Evolutionary conservation across 257 asterid genomes (phyloP).

Genomic region (Oldenlandia corymbosa): DNA sequence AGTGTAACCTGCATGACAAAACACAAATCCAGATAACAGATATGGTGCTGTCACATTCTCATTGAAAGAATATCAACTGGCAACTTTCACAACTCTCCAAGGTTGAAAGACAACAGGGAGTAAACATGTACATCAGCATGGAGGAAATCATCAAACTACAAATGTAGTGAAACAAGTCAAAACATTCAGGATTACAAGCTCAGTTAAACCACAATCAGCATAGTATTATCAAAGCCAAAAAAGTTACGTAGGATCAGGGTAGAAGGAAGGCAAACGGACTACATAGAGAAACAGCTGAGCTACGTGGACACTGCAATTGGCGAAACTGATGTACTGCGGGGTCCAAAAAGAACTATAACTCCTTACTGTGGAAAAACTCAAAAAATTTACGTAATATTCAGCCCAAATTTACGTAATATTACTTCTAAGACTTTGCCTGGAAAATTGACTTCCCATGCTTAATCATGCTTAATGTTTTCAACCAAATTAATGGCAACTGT

Average conservation of each 20-base stretch:
- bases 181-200: not conserved
- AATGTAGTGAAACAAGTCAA: not conserved
- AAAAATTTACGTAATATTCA: no score
- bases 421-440: not conserved
- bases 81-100: not conserved
- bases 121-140: no score
- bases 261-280: not conserved
- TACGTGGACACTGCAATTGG: not conserved
- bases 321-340: not conserved
- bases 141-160: not conserved
- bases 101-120: not conserved
- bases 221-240: not conserved
- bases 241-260: not conserved
- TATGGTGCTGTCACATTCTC: not conserved
- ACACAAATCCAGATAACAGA: slow-evolving; percentile 3
- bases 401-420: no score
- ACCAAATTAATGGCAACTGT: not conserved
- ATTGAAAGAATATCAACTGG: not conserved
- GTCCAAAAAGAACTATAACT: not conserved
- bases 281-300: not conserved
- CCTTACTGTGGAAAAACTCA: no score
- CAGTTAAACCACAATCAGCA: not conserved
- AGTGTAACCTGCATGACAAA: slow-evolving; percentile 62
- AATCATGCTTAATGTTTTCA: no score
- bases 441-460: not conserved